Base-by-base conservation (phyloP, 331 rosid species). In the Spiraea crenata region DNA sequence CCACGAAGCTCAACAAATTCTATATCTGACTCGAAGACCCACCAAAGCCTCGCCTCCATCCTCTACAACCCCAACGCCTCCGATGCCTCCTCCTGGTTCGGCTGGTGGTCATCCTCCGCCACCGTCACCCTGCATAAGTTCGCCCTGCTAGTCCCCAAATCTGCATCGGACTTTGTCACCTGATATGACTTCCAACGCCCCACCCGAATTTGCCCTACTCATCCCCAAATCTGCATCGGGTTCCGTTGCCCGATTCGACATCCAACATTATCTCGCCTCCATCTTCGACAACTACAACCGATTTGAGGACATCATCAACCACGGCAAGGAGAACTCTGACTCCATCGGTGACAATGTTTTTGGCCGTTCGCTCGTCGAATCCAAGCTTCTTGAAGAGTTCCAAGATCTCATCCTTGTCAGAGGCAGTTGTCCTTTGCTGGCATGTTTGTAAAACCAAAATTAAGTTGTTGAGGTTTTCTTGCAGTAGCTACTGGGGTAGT, bases 1-100 rank as follows among this genome's bases (percentile, higher is more conserved):
- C 92, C 87, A 92, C 92, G 85, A 90, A 87, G 89, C 70, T 86
- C 81, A 73, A 79, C 20, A 63, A 87, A 84, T 74, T 78, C 85
- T 80, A 83, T 83, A 74, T 63, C 92, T 10, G 84, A 78, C 68
- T 73, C 93, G 44, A 89, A 81, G 63, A 49, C 77, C 54, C 87
- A 87, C 76, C 97, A 95, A 70, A 86, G 90, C 87, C 89, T 95
- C 79, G 85, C 99, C 5, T 95, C 99, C 56, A 89, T 95, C 62
- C 95, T 95, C 80, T 91, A 95, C 84, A 95, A 95, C 20, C 99
- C 99, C 4, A 92, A 84, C 77, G 90, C 84, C 50, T 86, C 84
- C 38, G 86, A 84, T 64, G 80, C 91, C 74, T 76, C 88, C n/a
- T 84, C 96, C 10, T 90, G 93, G 93, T 76, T 78, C 68, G 87